Evolutionary conservation across 2,329 filamentous ascomycete species (phyloP).

Genomic region (Aspergillus bombycis): DNA sequence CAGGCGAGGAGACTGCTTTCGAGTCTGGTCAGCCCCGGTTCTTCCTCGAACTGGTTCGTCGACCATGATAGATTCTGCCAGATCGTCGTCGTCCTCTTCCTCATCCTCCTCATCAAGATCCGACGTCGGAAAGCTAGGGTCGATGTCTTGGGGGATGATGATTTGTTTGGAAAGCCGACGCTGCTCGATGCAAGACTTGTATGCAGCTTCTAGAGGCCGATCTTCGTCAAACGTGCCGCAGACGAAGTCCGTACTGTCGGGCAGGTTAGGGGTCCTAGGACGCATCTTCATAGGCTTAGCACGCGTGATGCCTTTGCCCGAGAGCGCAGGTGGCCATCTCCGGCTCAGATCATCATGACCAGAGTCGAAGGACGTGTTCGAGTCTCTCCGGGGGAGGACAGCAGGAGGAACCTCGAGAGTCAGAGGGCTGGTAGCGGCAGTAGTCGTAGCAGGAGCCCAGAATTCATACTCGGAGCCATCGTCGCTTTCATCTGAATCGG

Average conservation of each 20-base stretch:
- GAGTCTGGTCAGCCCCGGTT: slow-evolving; percentile 48
- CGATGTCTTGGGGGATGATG: slow-evolving; percentile 90
- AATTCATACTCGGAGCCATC: slow-evolving; percentile 66
- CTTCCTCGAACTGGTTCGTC: slow-evolving; percentile 55
- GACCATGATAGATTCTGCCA: slow-evolving; percentile 51
- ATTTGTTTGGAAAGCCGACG: slow-evolving; percentile 80
- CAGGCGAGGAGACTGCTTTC: slow-evolving; percentile 57
- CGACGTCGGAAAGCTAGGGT: slow-evolving; percentile 94
- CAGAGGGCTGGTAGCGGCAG: slow-evolving; percentile 58
- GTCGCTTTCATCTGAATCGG: slow-evolving; percentile 69
- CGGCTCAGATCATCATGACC: slow-evolving; percentile 33
- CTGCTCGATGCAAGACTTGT: slow-evolving; percentile 80
- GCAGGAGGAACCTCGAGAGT: slow-evolving; percentile 53
- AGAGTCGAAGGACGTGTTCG: slow-evolving; percentile 60
- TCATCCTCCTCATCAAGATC: slow-evolving; percentile 87
- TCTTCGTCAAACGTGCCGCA: slow-evolving; percentile 97
- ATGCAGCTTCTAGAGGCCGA: slow-evolving; percentile 89
- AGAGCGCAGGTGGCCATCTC: slow-evolving; percentile 35
- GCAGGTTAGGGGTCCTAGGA: slow-evolving; percentile 76
- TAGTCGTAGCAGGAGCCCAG: slow-evolving; percentile 56
- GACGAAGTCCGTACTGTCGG: slow-evolving; percentile 98
- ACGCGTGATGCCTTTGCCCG: slow-evolving; percentile 31
- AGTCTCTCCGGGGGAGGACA: slow-evolving; percentile 50
- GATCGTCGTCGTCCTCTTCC: slow-evolving; percentile 63
- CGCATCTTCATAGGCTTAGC: slow-evolving; percentile 59